Evolutionary conservation across 2,329 filamentous ascomycete genomes (phyloP), one percentile per base, ranked within the genome.

Genomic region (Penicillium decumbens): DNA sequence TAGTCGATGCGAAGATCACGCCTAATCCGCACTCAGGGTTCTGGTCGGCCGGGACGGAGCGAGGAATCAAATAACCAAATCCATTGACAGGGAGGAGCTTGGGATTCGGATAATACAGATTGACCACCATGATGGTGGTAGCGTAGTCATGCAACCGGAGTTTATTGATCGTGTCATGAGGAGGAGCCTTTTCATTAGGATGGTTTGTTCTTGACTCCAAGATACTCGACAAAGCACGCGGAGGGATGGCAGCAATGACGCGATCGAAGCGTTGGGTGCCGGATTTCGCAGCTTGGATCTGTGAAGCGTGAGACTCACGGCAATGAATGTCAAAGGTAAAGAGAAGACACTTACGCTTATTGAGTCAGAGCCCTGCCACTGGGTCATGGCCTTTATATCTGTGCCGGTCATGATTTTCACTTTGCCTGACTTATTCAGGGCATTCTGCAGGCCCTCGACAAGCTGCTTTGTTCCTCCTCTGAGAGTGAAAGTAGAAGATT

Each of bases 61-160:
- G 82, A 1, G 93, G 92, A 51, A 98, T 87, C 4, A 98, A 81
- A 69, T 97, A 97, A 56, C 93, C 93, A 65, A 97, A 95, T 15
- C 91, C 93, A 27, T 76, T 72, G 48, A 83, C 75, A 12, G 81
- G 80, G 42, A 88, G 76, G 30, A 95, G 72, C 49, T 80, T 65
- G 6, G 83, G 77, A 38, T 82, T 76, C 1, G 78, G 75, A 68
- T 86, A 98, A 78, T 86, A 96, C 41, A 98, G 77, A 71, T 95
- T 96, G 53, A 98, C 87, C 2, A 91, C 88, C 84, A 91, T 91
- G 58, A 96, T 90, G 28, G 85, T 91, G 27, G 92, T 87, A 30
- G 85, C 81, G 45, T 81, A 78, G 13, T 81, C 80, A 38, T 78
- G 65, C 23, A 58, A 30, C 39, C 60, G 54, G 18, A 67, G 60